Base-by-base conservation (phyloP, 2,329 filamentous ascomycete species). In the Aspergillus ibericus region DNA sequence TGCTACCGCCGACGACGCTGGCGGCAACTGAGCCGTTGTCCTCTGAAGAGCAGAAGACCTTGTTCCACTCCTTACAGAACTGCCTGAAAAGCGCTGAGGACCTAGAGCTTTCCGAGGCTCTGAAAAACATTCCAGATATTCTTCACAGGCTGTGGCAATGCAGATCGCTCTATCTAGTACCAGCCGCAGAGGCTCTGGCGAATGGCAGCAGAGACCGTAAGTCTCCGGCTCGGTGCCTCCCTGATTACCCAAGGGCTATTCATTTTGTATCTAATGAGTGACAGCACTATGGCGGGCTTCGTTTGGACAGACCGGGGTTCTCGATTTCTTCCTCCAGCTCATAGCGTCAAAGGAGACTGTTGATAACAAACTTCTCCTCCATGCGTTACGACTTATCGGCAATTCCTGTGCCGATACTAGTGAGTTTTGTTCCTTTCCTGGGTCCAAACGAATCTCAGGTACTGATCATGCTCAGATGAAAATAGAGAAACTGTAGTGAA, bases 361-460 rank as follows among this genome's bases (percentile, higher is more conserved):
- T 27, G 69, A 73, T 32, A 60, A 70, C 35, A 62, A 63, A 52
- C 55, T 77, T 9, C 55, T 79, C 51, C 68, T 77, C 15, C 77
- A 79, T 61, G 72, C 76, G 36, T 63, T 80, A 49, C 73, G 78
- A 15, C 57, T 80, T 15, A 68, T 78, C 57, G 78, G 77, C 5
- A 80, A 80, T 58, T 77, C 74, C 35, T 80, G 78, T 68, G 78
- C 78, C 35, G 78, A 80, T 60, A 78, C 72, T 40, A 70, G 75
- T 77, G 65, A 62, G 66, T 62, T 3, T 34, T 16, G 9, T 29
- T 9, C 29, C 13, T 18, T 12, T 20, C 20, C 13, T 12, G 12
- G 10, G 13, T 8, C 9, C 38, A 12, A 34, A 29, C 18, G 58
- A 10, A 53, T 12, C 29, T 18, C 8, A 25, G n/a, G 29, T 53